A percentile compares a stretch with the other conserved stretches of the same genome.
phyloP scores from a whole-genome alignment of 2,329 filamentous ascomycete species.

The Fusarium marasasianum region DNA sequence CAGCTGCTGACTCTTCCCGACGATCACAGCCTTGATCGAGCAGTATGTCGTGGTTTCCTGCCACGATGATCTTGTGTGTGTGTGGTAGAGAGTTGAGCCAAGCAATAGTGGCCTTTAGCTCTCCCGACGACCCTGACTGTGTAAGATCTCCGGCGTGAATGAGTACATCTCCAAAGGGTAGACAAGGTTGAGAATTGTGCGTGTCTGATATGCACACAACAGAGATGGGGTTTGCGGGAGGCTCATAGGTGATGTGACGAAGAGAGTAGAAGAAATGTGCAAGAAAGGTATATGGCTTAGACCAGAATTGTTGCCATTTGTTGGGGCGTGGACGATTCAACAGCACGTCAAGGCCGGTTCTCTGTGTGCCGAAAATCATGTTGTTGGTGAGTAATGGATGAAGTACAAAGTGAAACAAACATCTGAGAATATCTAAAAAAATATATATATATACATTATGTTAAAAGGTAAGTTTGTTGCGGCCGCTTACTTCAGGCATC shows the following conservation, averaged over 20 bases:
- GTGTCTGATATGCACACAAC: slow-evolving; percentile 58
- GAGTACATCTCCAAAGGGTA: slow-evolving; percentile 56
- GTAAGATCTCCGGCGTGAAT: slow-evolving; percentile 61
- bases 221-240: slow-evolving; percentile 19
- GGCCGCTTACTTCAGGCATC: neutral
- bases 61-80: slow-evolving; percentile 55
- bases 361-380: neutral
- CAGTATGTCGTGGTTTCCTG: slow-evolving; percentile 57
- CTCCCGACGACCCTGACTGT: slow-evolving; percentile 52
- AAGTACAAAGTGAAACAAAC: neutral
- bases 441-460: neutral
- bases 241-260: neutral
- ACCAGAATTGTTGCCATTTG: slow-evolving; percentile 12
- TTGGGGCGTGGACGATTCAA: slow-evolving; percentile 7
- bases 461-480: neutral
- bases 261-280: slow-evolving; percentile 4
- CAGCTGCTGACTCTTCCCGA: neutral
- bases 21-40: slow-evolving; percentile 35
- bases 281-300: neutral
- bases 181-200: slow-evolving; percentile 49
- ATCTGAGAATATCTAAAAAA: neutral
- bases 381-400: neutral
- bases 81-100: slow-evolving; percentile 56
- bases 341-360: neutral
- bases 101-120: slow-evolving; percentile 50